These are phyloP conservation scores for Ogataea methanolica DNA, from an alignment of 805 yeast genomes.

Conservation along the genomic window DNA sequence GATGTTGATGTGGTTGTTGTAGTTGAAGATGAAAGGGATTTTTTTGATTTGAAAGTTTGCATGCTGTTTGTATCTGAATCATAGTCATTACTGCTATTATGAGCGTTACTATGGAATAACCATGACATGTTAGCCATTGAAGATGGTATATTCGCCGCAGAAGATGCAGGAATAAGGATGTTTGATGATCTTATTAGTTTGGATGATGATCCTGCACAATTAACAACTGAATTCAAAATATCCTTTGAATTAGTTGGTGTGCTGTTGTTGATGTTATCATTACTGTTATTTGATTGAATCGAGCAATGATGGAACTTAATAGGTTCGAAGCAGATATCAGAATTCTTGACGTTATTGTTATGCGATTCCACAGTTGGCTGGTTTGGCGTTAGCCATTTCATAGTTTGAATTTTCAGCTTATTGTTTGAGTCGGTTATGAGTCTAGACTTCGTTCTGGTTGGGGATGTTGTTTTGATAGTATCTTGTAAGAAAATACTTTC, in stretches of 20 bases:
- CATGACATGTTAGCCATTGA: conserved; percentile 1
- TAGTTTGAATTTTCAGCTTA: conserved; percentile 26
- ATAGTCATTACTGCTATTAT: too few relatives aligned
- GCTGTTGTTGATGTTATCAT: too few relatives aligned
- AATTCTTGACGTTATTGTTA: not conserved
- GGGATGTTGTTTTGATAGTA: not conserved
- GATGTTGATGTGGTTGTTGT: conserved; percentile 3
- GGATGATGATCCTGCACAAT: not conserved
- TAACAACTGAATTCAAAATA: conserved; percentile 10
- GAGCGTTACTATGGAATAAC: not conserved
- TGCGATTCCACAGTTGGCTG: conserved; percentile 17
- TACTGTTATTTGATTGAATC: not conserved
- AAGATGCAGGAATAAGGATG: not conserved
- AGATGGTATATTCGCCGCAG: not conserved
- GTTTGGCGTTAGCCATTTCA: conserved; percentile 29
- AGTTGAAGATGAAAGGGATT: not conserved
- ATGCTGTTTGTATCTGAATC: not conserved
- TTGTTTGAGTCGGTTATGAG: not conserved
- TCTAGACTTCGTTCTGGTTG: not conserved
- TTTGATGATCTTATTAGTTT: not conserved
- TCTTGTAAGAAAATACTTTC: conserved; percentile 26
- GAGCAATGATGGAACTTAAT: not conserved
- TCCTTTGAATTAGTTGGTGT: conserved; percentile 4
- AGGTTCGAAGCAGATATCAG: conserved; percentile 2
- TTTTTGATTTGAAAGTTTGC: not conserved